Evolutionary conservation across 1,284 basidiomycete genomes (phyloP), one percentile per base, ranked within the genome.

Genomic region (Ustilago curta): DNA sequence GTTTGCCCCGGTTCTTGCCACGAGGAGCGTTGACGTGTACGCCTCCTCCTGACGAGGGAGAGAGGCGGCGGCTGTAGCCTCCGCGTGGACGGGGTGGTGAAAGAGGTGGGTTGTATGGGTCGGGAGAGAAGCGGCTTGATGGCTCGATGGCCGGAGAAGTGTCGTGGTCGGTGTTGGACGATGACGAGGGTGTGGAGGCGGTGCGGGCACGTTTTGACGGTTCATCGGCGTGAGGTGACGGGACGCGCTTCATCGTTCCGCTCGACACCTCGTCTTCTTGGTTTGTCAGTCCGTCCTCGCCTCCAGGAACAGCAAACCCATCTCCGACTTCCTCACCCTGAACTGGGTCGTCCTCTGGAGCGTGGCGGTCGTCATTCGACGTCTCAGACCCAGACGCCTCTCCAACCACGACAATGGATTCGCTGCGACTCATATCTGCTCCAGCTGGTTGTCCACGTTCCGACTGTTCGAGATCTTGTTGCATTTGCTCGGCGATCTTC

Each of bases 71-170:
- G 23, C 61, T 67, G 62, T 74, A 78, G 4, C 70, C 73, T 14
- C 77, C 77, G 8, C 48, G 37, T 1, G 76, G 73, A 2, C 74
- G 62, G 1, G 59, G 67, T 21, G 78, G 70, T 0, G 78, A 78
- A 16, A 70, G 27, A 4, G 78, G 78, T 1, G 78, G 78, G 47
- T 79, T 75, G 59, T 51, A 80, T 0, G 77, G 78, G 32, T 80
- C 77, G 3, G 78, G 78, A 8, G 72, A 76, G 59, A 74, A 80
- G 25, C 56, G 51, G 7, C 55, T 62, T 0, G 69, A 71, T n/a
- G 62, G 49, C 4, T 27, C 29, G 23, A 39, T 18, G 14, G 32
- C 51, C 3, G 6, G 4, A 2, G 27, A 27, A 27, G 16, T 8
- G 40, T 59, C 32, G 18, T 37, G 47, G 32, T 53, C 51, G 25